Base-by-base conservation (phyloP, 23 red algal species). In the Gracilariopsis chorda region DNA sequence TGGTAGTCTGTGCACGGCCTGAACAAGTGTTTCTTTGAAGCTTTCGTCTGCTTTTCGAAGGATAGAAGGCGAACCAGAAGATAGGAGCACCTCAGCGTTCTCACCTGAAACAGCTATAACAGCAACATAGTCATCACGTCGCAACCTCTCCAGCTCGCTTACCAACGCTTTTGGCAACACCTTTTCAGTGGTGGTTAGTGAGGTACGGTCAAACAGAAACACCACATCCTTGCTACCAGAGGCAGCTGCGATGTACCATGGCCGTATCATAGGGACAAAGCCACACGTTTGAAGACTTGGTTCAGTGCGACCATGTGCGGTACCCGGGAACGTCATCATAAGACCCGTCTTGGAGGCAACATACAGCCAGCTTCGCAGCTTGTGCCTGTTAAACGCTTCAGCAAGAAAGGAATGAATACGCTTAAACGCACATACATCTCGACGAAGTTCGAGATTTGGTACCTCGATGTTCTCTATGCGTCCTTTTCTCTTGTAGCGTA, bases 381-480 rank as follows among this genome's bases (percentile, higher is more conserved):
- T 35, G 76, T 80, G 48, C 4, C 13, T 59, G 5, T 57, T 9
- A 59, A 57, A 59, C 32, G 52, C 37, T 39, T 59, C 34, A 17
- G 19, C 39, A 32, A 80, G 40, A 21, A 34, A 59, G 35, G 27
- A n/a, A 45, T 48, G 27, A 34, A 80, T 80, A 21, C 45, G 55
- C 34, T 80, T 80, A 6, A 80, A 24, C n/a, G 76, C 76, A 57
- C 76, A 80, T 3, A 45, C 43, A 80, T 80, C 76, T 39, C 76
- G 42, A 80, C 42, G 46, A 35, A 80, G 33, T 24, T 80, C 52
- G 23, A 9, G 48, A 35, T 80, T 28, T 10, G n/a, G 29, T 5
- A 80, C 35, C 48, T 34, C 16, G 39, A 80, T 80, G 76, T 53
- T 57, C 33, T 57, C n/a, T 41, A 0, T 80, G 34, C 20, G 9